These are phyloP conservation scores for Fusarium liriodendri DNA, from an alignment of 2,329 filamentous ascomycete species.

Conservation along the genomic window DNA sequence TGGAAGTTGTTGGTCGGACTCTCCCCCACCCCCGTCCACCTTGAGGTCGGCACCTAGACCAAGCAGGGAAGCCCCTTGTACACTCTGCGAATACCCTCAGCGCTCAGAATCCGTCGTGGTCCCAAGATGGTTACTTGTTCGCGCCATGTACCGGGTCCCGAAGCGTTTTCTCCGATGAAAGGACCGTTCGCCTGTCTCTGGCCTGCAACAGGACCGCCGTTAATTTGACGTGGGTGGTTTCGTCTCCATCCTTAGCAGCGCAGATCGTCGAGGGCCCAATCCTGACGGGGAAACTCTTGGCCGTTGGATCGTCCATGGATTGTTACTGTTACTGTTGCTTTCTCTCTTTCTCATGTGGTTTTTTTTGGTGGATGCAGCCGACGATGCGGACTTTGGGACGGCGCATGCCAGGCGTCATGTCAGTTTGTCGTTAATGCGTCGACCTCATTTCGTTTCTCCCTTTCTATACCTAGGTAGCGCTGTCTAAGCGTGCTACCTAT, in stretches of 20 bases:
- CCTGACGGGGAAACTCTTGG: slow-evolving; percentile 12
- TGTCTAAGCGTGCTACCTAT: background rate
- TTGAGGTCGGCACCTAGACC: slow-evolving; percentile 7
- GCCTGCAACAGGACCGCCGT: slow-evolving; percentile 22
- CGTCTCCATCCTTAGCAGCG: slow-evolving; percentile 30
- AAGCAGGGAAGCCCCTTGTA: slow-evolving; percentile 24
- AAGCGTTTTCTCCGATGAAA: slow-evolving; percentile 25
- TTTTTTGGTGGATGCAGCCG: slow-evolving; percentile 5
- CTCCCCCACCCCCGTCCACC: background rate
- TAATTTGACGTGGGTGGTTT: slow-evolving; percentile 31
- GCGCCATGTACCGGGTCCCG: slow-evolving; percentile 3
- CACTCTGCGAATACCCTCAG: slow-evolving; percentile 29
- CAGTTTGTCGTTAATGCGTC: background rate
- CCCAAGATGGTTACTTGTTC: slow-evolving; percentile 10
- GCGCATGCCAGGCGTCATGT: background rate
- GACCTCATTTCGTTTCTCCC: background rate
- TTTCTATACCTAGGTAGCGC: background rate
- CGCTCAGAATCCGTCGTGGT: slow-evolving; percentile 3
- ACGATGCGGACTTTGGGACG: background rate
- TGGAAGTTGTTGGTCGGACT: background rate
- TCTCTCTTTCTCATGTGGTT: background rate
- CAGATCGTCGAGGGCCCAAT: slow-evolving; percentile 32
- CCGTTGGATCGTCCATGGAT: background rate
- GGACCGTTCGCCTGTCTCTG: slow-evolving; percentile 24
- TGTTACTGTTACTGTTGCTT: background rate